These are phyloP conservation scores for Quercus engelmannii DNA, from an alignment of 306 rosid genomes.

Conservation along the genomic window DNA sequence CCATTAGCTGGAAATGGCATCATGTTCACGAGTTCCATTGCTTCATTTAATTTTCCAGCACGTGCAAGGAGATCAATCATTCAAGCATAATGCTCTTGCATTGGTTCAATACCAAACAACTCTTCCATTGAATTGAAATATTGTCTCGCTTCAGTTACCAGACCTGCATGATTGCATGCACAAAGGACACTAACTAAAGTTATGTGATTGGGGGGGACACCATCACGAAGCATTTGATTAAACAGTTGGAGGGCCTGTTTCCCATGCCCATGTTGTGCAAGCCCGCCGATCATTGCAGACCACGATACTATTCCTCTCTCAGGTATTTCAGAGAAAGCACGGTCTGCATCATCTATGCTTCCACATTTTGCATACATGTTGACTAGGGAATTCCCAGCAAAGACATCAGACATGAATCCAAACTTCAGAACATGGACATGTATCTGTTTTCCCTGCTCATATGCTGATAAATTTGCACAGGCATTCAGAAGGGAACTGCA, in stretches of 20 bases:
- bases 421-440: conserved; percentile 76
- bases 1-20: conserved; percentile 75
- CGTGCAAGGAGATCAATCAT: conserved; percentile 91
- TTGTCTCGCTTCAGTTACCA: conserved; percentile 70
- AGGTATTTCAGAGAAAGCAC: conserved; percentile 71
- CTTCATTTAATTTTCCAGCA: conserved; percentile 80
- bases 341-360: conserved; percentile 67
- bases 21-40: conserved; percentile 59
- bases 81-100: conserved; percentile 88
- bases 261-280: conserved; percentile 89
- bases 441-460: conserved; percentile 85
- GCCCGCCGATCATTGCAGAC: conserved; percentile 96
- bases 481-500: conserved; percentile 90
- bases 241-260: conserved; percentile 74
- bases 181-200: conserved; percentile 85
- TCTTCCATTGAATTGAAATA: conserved; percentile 74
- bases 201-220: conserved; percentile 67
- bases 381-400: conserved; percentile 86
- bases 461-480: conserved; percentile 77
- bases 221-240: conserved; percentile 65
- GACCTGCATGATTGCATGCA: conserved; percentile 90
- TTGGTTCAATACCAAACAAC: conserved; percentile 61
- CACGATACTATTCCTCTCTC: conserved; percentile 79
- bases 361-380: conserved; percentile 95
- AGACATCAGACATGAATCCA: conserved; percentile 74